phyloP scores from a whole-genome alignment of 164 flowering plant genomes.

The Kingdonia uniflora region DNA sequence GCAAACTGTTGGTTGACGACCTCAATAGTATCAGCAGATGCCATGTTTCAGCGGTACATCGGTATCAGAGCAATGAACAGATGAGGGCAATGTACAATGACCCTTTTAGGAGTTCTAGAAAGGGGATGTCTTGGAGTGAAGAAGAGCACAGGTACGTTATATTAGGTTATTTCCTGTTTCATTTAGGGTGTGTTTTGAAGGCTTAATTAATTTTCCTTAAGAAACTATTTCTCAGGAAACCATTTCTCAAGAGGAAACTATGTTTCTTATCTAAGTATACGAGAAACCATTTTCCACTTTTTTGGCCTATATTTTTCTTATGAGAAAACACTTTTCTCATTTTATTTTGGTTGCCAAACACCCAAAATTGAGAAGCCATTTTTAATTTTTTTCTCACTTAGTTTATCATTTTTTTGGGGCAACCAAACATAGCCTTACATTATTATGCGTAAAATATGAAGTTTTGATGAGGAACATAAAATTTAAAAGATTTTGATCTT shows the following conservation, averaged over 20 bases:
- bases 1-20: constrained; percentile 21
- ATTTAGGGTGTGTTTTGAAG: background rate
- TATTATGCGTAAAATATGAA: too few species aligned
- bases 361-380: background rate
- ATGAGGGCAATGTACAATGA: too few species aligned
- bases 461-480: too few species aligned
- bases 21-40: background rate
- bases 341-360: too few species aligned
- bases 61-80: constrained; percentile 14
- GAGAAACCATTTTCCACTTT: background rate
- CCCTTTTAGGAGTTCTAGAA: too few species aligned
- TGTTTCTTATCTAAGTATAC: background rate
- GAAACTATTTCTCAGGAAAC: too few species aligned
- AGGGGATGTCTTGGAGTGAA: too few species aligned
- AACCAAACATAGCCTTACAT: too few species aligned
- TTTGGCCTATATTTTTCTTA: too few species aligned
- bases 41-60: background rate
- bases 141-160: constrained; percentile 27
- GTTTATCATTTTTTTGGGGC: background rate
- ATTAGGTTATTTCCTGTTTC: background rate
- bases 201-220: background rate
- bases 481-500: too few species aligned
- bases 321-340: too few species aligned
- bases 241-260: too few species aligned
- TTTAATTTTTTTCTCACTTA: background rate